Evolutionary conservation across 2,329 filamentous ascomycete genomes (phyloP), one percentile per base, ranked within the genome.

Genomic region (Calonectria multiphialidica): DNA sequence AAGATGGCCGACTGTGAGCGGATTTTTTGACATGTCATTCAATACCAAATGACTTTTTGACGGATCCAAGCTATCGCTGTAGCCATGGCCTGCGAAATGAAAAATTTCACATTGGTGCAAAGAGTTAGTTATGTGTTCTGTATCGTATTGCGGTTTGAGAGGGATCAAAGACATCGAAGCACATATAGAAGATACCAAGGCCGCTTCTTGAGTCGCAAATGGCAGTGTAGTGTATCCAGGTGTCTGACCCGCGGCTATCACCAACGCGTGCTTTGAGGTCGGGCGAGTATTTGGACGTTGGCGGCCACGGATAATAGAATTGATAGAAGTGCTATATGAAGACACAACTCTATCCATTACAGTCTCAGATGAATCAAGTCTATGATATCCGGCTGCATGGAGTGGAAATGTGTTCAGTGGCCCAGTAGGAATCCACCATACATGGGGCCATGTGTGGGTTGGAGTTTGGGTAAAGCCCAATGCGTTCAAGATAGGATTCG

Each of bases 391-490:
- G 15, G 71, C 53, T 9, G 59, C 63, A 18, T 68, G 67, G 2
- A 74, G 49, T 1, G 67, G 40, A 21, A 68, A 74, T 6, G 9
- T 67, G 35, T 44, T 71, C 23, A 74, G 12, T 15, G 25, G 23
- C 21, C 47, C 25, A 10, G 47, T 50, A 18, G 47, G 47, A 50
- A 50, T 50, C 25, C 25, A 50, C 25, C 47, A 50, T 50, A 50
- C 6, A 28, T n/a, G 47, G 3, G 47, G 47, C 47, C 47, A 50
- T 13, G 28, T 16, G 25, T 30, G 6, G 28, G 47, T 28, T 12
- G 47, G 47, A 5, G 23, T 50, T 28, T 25, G 21, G 9, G 47
- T 50, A 13, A 50, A 28, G 5, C 13, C 23, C 25, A 50, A 30
- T 10, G 21, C 23, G 9, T 5, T 28, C 13, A 50, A 23, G 47